A percentile compares a stretch with the other conserved stretches of the same genome.
phyloP scores from a whole-genome alignment of 164 flowering plant species.

The Liquidambar formosana region DNA sequence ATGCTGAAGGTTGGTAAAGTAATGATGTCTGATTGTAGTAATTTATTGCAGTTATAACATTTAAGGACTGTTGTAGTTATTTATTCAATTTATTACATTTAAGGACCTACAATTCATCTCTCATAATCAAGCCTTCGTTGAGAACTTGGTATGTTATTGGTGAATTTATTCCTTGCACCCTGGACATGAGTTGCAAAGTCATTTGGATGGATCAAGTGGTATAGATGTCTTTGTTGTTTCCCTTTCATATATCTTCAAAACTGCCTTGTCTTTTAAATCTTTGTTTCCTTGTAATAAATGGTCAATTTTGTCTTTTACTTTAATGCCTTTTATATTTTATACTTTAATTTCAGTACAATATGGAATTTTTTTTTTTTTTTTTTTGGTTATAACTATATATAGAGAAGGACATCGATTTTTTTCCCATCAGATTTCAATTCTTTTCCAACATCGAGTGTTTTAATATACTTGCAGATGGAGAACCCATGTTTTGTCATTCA shows the following conservation, averaged over 20 bases:
- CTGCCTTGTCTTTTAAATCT: too few species aligned
- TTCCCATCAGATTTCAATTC: not conserved
- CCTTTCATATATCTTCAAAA: too few species aligned
- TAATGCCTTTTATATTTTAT: too few species aligned
- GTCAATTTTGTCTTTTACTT: too few species aligned
- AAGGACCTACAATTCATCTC: not conserved
- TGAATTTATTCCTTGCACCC: not conserved
- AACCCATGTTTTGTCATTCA: conserved; percentile 16
- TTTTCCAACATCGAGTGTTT: not conserved
- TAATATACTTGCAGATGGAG: conserved; percentile 21
- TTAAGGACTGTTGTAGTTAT: not conserved
- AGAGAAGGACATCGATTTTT: not conserved
- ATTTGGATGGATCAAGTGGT: not conserved
- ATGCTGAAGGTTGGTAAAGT: not conserved
- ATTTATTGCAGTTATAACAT: not conserved
- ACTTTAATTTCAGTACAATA: not conserved
- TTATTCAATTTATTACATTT: not conserved
- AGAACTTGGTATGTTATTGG: not conserved
- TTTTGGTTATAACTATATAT: too few species aligned
- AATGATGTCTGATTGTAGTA: not conserved
- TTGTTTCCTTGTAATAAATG: too few species aligned
- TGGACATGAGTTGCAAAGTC: too few species aligned
- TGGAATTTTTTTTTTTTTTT: too few species aligned
- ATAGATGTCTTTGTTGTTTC: not conserved
- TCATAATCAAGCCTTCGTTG: not conserved